Evolutionary conservation across 139 green algal genomes (phyloP), one percentile per base, ranked within the genome.

Genomic region (Chlamydomonas sphaeroides): DNA sequence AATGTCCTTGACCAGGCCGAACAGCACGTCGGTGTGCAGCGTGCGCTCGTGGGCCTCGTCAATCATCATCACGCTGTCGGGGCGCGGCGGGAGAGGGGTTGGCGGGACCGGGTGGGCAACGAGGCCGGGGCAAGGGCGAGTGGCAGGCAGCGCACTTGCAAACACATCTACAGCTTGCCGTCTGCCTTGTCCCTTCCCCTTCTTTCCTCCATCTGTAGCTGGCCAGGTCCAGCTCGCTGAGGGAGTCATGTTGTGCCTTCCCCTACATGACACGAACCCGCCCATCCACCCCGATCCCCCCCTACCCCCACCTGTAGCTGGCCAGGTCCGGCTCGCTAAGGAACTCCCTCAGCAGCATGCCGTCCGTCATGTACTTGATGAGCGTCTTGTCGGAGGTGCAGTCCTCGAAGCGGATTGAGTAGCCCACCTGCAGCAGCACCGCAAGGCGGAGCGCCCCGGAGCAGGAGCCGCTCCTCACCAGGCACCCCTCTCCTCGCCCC

Each of bases 361-460:
- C 97, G 79, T 99, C 96, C 20, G 96, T 99, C 96, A 99, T 99
- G 94, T 99, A 99, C 92, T 99, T 99, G 68, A 99, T 76, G 63
- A 97, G 51, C 8, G 97, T 99, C 87, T 98, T 97, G 83, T 99
- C 95, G 74, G 79, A 92, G 38, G 97, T 99, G 93, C 96, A 99
- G 91, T 99, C 97, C 90, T 99, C 97, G 80, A 99, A 99, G 65
- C 97, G 95, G 83, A 99, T 99, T 36, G 93, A 97, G 91, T 99
- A 99, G 26, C 97, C 97, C 30, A 98, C 94, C 90, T 95, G 85
- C 45, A 53, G 45, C 11, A 53, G 45, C 45, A 10, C 11, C 45
- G 45, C n/a, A n/a, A n/a, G n/a, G n/a, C n/a, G n/a, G n/a, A n/a
- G n/a, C n/a, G n/a, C n/a, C n/a, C n/a, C n/a, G n/a, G n/a, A n/a